Evolutionary conservation across 306 rosid genomes (phyloP).

Genomic region (Fagus sylvatica): DNA sequence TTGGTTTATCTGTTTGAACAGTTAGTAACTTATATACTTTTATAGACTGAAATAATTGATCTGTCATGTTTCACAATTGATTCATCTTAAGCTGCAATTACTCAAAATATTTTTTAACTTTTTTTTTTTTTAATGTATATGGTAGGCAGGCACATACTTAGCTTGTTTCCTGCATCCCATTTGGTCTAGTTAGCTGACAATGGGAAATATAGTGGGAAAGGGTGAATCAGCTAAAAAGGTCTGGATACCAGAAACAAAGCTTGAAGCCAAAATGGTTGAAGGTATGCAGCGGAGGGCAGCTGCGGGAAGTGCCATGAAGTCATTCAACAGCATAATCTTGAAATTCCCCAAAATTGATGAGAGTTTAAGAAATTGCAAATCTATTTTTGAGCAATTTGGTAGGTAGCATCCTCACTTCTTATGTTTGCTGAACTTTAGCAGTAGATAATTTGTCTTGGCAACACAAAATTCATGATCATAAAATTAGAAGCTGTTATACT

Average conservation of each 20-base stretch:
- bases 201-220: conserved; percentile 74
- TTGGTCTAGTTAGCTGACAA: conserved; percentile 31
- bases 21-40: no score
- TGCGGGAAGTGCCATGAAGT: conserved; percentile 64
- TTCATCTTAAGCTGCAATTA: neutral
- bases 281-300: conserved; percentile 66
- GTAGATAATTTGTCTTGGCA: conserved; percentile 13
- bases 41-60: neutral
- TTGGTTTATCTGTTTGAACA: neutral
- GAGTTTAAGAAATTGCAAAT: conserved; percentile 80
- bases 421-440: conserved; percentile 13
- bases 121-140: neutral
- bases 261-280: conserved; percentile 83
- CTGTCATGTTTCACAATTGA: neutral
- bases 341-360: conserved; percentile 91
- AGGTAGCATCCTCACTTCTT: conserved; percentile 32
- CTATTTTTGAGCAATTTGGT: conserved; percentile 82
- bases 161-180: conserved; percentile 22
- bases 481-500: neutral
- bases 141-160: conserved; percentile 22
- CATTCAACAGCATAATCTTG: conserved; percentile 80
- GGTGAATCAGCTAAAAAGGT: conserved; percentile 35
- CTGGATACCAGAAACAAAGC: conserved; percentile 57
- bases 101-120: conserved; percentile 1
- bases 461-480: neutral